phyloP scores from a whole-genome alignment of 371 early-diverging fungal genomes.

The Mortierella sp. region DNA sequence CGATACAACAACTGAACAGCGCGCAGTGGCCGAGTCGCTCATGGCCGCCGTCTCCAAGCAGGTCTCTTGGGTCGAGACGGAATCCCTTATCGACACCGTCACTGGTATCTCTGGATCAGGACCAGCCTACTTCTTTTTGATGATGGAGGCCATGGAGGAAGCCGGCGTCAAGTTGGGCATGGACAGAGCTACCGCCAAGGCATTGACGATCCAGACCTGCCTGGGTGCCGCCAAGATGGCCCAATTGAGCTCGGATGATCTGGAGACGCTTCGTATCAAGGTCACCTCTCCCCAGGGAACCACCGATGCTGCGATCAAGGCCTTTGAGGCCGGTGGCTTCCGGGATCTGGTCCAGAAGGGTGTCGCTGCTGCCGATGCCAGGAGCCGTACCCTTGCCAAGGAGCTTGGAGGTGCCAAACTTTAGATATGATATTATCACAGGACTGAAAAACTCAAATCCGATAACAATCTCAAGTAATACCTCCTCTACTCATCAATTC shows the following conservation, averaged over 20 bases:
- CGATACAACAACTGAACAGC: slow-evolving; percentile 72
- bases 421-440: slow-evolving; percentile 15
- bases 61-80: slow-evolving; percentile 85
- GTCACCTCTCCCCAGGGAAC: slow-evolving; percentile 97
- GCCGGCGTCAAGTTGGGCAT: slow-evolving; percentile 89
- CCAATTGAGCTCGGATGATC: slow-evolving; percentile 76
- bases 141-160: slow-evolving; percentile 92
- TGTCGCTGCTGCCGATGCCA: slow-evolving; percentile 77
- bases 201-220: slow-evolving; percentile 91
- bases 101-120: slow-evolving; percentile 92
- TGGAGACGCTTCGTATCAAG: slow-evolving; percentile 83
- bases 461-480: neutral
- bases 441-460: neutral
- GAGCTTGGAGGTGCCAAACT: slow-evolving; percentile 69
- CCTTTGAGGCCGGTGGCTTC: slow-evolving; percentile 76
- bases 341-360: slow-evolving; percentile 70
- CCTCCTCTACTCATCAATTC: neutral
- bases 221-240: slow-evolving; percentile 93
- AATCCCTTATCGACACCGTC: slow-evolving; percentile 88
- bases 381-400: slow-evolving; percentile 80
- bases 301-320: slow-evolving; percentile 91
- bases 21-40: slow-evolving; percentile 73
- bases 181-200: slow-evolving; percentile 78
- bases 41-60: slow-evolving; percentile 81
- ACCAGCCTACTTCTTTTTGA: slow-evolving; percentile 95